These are phyloP conservation scores for Teratosphaeria epicoccoides DNA, from an alignment of 2,329 filamentous ascomycete genomes.

Conservation along the genomic window DNA sequence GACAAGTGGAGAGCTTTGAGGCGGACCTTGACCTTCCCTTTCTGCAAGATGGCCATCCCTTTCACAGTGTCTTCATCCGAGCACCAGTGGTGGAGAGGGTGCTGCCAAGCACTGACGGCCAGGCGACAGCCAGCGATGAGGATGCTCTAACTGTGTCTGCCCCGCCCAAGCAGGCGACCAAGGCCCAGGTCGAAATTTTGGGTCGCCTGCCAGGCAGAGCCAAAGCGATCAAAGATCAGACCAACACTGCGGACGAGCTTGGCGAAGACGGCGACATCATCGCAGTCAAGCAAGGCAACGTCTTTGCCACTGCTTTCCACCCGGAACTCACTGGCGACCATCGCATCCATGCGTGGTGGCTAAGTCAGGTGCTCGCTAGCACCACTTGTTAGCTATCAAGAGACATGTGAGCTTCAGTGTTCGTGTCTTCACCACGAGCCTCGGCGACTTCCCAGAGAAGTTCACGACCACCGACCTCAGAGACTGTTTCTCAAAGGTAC, in stretches of 20 bases:
- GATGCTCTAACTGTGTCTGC: constrained; percentile 45
- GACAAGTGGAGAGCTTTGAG: constrained; percentile 87
- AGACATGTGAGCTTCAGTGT: background rate
- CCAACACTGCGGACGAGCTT: constrained; percentile 35
- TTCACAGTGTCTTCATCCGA: constrained; percentile 82
- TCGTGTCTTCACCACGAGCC: background rate
- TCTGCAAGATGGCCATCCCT: constrained; percentile 43
- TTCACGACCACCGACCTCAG: background rate
- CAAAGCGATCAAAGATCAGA: constrained; percentile 38
- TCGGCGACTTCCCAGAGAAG: background rate
- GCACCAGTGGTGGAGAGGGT: constrained; percentile 87
- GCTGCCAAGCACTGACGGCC: constrained; percentile 29
- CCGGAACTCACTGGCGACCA: constrained; percentile 83
- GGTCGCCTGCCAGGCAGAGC: constrained; percentile 45
- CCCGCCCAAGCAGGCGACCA: constrained; percentile 41
- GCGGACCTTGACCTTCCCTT: constrained; percentile 64
- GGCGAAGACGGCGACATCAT: constrained; percentile 63
- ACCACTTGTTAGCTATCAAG: background rate
- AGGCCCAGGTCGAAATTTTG: constrained; percentile 47
- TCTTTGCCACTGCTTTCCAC: constrained; percentile 91
- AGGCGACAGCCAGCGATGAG: constrained; percentile 15
- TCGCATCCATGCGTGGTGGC: constrained; percentile 89
- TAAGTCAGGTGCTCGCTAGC: constrained; percentile 50
- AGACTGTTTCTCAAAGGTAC: too few species aligned
- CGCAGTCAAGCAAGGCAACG: constrained; percentile 79